Evolutionary conservation across 1,284 basidiomycete genomes (phyloP), one percentile per base, ranked within the genome.

Genomic region (Chondrostereum purpureum): DNA sequence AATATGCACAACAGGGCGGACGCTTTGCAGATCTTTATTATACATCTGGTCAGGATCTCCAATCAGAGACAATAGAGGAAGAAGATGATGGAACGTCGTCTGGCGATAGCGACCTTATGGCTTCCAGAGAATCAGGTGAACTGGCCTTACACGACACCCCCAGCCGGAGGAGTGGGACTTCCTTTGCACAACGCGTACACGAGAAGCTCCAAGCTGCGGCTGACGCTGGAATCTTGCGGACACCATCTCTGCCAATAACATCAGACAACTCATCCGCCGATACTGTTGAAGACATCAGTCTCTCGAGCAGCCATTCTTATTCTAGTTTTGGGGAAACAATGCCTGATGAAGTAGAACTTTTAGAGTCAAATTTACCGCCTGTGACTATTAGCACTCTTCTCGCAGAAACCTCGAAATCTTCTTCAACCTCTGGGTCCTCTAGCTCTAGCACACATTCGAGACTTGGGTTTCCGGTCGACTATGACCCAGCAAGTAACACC

Each of bases 171-270:
- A 31, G n/a, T 8, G 27, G 58, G 6, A 59, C 62, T 17, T 61
- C 64, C 6, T 71, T 74, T 53, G 55, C 64, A 27, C 50, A 56
- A 38, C 66, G 66, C 39, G 61, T 66, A n/a, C 66, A 65, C 44
- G 61, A 68, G 43, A 71, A 68, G 51, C 52, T 63, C 18, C 50
- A 58, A 27, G 56, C 50, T 22, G 54, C 48, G 18, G 45, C 40
- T 34, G 45, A 43, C 27, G 52, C 39, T 20, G 45, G 31, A n/a
- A 42, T 24, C 6, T 19, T 19, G 20, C 33, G 11, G 14, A 33
- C 2, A n/a, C n/a, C n/a, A n/a, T n/a, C n/a, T n/a, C n/a, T n/a
- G n/a, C n/a, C n/a, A n/a, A n/a, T n/a, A n/a, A n/a, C n/a, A n/a
- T n/a, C n/a, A n/a, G n/a, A n/a, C n/a, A n/a, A n/a, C n/a, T n/a